Base-by-base conservation (phyloP, 2,329 filamentous ascomycete species). In the Calonectria hawksworthii region DNA sequence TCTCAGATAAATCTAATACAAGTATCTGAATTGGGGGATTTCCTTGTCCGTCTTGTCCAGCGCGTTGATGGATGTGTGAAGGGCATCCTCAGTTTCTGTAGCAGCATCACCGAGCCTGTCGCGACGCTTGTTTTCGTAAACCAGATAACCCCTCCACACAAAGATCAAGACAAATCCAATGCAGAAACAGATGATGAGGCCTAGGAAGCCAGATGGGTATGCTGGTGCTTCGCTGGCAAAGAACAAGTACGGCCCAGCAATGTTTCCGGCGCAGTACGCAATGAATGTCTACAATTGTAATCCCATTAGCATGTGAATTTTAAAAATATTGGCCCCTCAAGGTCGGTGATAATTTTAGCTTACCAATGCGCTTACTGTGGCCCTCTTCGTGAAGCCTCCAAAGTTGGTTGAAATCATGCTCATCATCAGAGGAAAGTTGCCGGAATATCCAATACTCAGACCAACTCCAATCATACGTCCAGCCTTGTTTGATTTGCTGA, bases 301-400 rank as follows among this genome's bases (percentile, higher is more conserved):
- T 13, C 11, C 26, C 30, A 18, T 59, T 41, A 61, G 50, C 8
- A 44, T 44, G 18, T n/a, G 9, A 5, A 3, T 8, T 21, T 18
- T 18, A 44, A n/a, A 41, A 44, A n/a, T 21, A 44, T 21, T 16
- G 18, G 18, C 8, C 18, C 18, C 41, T 21, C 18, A n/a, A 41
- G 16, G 41, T 10, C 18, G 3, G 18, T 10, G 18, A 44, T n/a
- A 7, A 10, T 1, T 4, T n/a, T 18, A 8, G n/a, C 70, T 52
- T 28, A 72, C 70, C 34, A 72, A 8, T 44, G 70, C 70, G 28
- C 61, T 72, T 7, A 68, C 51, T 9, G 63, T 67, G 11, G 36
- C 66, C 41, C 66, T 61, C 50, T 75, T 75, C 18, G 73, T 75
- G 18, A 75, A 75, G 0, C 74, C 74, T 18, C 61, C 74, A 38